These are phyloP conservation scores for Syzygium malaccense DNA, from an alignment of 441 rosid genomes.

Conservation along the genomic window DNA sequence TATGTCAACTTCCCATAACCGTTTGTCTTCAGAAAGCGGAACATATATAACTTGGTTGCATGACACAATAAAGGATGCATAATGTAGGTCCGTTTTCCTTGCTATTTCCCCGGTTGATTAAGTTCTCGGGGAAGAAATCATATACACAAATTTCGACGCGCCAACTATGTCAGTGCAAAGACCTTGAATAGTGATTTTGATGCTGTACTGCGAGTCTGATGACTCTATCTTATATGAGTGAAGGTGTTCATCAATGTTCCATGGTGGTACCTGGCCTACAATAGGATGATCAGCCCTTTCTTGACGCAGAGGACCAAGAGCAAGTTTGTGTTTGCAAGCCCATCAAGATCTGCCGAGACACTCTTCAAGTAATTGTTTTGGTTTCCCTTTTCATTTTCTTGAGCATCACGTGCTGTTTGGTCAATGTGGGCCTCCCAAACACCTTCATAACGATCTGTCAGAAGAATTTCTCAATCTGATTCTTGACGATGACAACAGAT, in stretches of 20 bases:
- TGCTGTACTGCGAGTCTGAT: not conserved
- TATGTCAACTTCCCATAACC: not conserved
- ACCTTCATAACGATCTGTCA: not conserved
- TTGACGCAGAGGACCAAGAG: conserved; percentile 91
- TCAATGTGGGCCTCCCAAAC: not conserved
- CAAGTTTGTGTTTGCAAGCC: conserved; percentile 79
- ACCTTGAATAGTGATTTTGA: not conserved
- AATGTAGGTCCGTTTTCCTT: not conserved
- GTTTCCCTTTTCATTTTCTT: not conserved
- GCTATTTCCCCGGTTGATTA: not conserved
- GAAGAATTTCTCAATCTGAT: not conserved
- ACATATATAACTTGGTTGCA: not conserved
- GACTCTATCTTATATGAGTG: not conserved
- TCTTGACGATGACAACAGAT: conserved; percentile 27
- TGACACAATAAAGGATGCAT: not conserved
- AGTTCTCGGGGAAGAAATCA: no score
- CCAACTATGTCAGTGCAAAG: not conserved
- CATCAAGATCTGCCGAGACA: conserved; percentile 59
- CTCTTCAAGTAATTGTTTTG: conserved; percentile 69
- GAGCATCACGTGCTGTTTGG: not conserved
- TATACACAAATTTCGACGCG: not conserved
- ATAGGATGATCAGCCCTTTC: conserved; percentile 80
- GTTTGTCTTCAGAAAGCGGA: not conserved
- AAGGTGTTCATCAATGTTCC: conserved; percentile 96
- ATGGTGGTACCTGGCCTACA: conserved; percentile 94